Evolutionary conservation across 2,329 filamentous ascomycete species (phyloP), one percentile per base, ranked within the genome.

Genomic region (Penicillium hordei): DNA sequence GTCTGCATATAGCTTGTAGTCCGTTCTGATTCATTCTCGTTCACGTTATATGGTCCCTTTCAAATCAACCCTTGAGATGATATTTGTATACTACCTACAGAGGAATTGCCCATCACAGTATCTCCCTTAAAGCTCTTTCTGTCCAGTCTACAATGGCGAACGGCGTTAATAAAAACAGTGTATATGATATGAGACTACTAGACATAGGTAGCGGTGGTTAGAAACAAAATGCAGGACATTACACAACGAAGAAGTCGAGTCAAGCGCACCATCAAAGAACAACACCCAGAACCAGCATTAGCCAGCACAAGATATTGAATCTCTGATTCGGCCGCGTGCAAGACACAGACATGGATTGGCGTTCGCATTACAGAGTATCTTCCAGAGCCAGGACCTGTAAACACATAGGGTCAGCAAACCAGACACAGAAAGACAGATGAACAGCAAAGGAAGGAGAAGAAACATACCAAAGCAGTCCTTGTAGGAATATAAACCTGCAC

Each of bases 401-500:
- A 39, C 44, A 17, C 5, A 27, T 13, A n/a, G 31, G 53, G 46
- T 58, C 7, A 43, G 43, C 13, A 53, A 38, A 40, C 4, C 23
- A n/a, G 8, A 21, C n/a, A 33, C 29, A 27, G 15, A 19, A 4
- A 33, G n/a, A 13, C 17, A 27, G 19, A 48, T 0, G 33, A 34
- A 46, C 1, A 17, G 13, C 1, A 7, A 29, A 48, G 31, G 31
- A 34, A 31, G 12, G 29, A 12, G 21, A 33, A 9, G 25, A 52
- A 79, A 79, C 82, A 78, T 74, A 96, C 93, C 74, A 97, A 79
- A 21, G 91, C 93, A 60, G 89, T 92, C 68, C 93, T 83, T 52
- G 86, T 86, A 17, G 93, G 93, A 60, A 96, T 85, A 73, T 99
- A 99, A 52, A 97, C 84, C 73, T 97, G 94, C 48, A 91, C 86